phyloP scores from a whole-genome alignment of 495 filamentous ascomycete genomes.

The Cairneyella variabilis region DNA sequence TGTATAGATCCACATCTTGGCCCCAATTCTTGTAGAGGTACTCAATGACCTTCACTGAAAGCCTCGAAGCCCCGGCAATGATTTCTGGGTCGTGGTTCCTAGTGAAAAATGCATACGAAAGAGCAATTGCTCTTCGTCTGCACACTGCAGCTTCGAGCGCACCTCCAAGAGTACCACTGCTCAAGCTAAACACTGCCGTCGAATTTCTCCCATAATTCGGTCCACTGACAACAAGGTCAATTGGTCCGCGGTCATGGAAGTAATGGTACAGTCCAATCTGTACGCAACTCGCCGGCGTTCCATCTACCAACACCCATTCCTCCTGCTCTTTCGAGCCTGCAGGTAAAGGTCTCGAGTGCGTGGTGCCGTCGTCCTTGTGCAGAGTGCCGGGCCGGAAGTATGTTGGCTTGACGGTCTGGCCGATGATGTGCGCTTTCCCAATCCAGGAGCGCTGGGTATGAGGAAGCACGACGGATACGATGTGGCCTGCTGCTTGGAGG shows the following conservation, averaged over 20 bases:
- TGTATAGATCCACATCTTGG: conserved; percentile 72
- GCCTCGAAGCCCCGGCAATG: conserved; percentile 67
- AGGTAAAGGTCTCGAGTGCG: conserved; percentile 50
- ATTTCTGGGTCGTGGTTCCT: conserved; percentile 71
- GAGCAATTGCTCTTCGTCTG: conserved; percentile 68
- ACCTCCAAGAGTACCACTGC: conserved; percentile 83
- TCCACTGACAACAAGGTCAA: conserved; percentile 85
- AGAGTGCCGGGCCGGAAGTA: conserved; percentile 76
- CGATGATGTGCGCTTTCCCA: conserved; percentile 92
- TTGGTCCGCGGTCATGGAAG: conserved; percentile 70
- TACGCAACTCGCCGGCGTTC: conserved; percentile 81
- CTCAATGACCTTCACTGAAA: conserved; percentile 72
- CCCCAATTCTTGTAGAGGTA: conserved; percentile 73
- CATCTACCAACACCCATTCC: conserved; percentile 91
- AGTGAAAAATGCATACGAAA: conserved; percentile 84
- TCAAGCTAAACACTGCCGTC: conserved; percentile 87
- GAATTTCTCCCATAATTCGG: conserved; percentile 96
- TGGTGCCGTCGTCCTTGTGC: conserved; percentile 64
- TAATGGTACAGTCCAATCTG: conserved; percentile 88
- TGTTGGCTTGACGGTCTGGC: conserved; percentile 76
- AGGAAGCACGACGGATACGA: conserved; percentile 84
- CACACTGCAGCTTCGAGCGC: conserved; percentile 92
- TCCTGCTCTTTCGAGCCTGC: conserved; percentile 53
- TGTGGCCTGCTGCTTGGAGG: conserved; percentile 74
- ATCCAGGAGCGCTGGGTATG: conserved; percentile 96